Conservation (phyloP, 23 red algal genomes). For the Gracilariopsis chorda region DNA sequence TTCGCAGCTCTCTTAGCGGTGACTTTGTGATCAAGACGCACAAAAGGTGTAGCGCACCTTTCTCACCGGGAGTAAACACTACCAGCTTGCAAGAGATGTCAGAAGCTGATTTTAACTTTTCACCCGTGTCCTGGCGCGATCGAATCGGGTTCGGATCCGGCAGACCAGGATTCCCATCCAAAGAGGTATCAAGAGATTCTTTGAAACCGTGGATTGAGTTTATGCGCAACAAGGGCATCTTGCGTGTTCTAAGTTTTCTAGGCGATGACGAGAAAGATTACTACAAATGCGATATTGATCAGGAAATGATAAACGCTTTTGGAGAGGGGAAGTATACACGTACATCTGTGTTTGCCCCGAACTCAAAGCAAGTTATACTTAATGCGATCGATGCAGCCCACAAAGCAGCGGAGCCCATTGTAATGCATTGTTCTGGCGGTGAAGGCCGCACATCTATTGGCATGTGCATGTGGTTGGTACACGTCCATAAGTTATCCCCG, state of each 20-base stretch:
- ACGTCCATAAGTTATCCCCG: constrained; percentile 25
- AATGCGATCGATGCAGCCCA: constrained; percentile 2
- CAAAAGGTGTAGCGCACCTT: no score
- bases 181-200: neutral
- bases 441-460: constrained; percentile 38
- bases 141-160: constrained; percentile 9
- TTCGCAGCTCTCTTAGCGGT: no score
- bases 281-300: constrained; percentile 27
- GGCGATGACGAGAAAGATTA: constrained; percentile 42
- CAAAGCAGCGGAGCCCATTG: constrained; percentile 12
- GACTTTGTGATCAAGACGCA: no score
- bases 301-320: constrained; percentile 12
- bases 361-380: constrained; percentile 1
- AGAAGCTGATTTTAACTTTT: constrained; percentile 35
- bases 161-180: constrained; percentile 28
- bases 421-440: constrained; percentile 48
- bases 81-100: neutral
- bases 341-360: constrained; percentile 34
- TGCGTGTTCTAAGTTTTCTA: constrained; percentile 37
- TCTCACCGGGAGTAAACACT: no score
- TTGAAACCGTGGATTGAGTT: neutral
- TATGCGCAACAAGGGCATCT: constrained; percentile 26
- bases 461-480: constrained; percentile 31
- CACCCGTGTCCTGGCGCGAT: constrained; percentile 16
- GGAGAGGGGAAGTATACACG: constrained; percentile 39